Evolutionary conservation across 2,329 filamentous ascomycete species (phyloP).

Genomic region (Aspergillus tamarii): DNA sequence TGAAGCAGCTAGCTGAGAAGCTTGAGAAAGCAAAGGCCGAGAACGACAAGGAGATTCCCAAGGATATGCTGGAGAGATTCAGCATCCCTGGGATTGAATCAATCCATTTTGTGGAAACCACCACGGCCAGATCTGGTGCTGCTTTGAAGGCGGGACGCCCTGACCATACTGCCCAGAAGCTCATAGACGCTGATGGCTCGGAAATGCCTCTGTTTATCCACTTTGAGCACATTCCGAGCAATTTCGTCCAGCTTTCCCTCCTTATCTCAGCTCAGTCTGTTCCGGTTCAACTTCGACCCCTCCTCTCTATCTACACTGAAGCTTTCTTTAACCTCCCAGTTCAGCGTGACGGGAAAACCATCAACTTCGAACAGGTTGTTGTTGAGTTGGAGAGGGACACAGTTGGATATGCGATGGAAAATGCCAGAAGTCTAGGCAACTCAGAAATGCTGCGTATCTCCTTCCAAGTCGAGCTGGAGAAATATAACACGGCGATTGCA

Average conservation of each 20-base stretch:
- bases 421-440: conserved; percentile 71
- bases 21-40: conserved; percentile 82
- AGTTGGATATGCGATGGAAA: conserved; percentile 76
- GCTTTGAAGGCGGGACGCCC: conserved; percentile 71
- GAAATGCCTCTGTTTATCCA: conserved; percentile 86
- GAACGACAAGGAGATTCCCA: conserved; percentile 85
- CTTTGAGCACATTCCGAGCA: conserved; percentile 91
- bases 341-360: conserved; percentile 69
- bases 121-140: conserved; percentile 78
- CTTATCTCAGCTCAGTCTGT: conserved; percentile 78
- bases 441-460: conserved; percentile 79
- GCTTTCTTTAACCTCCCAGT: conserved; percentile 96
- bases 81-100: conserved; percentile 82
- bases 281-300: conserved; percentile 79
- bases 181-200: conserved; percentile 70
- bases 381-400: conserved; percentile 90
- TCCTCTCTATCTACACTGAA: conserved; percentile 81
- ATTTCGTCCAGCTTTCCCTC: conserved; percentile 84
- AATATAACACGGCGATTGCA: conserved; percentile 78
- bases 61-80: conserved; percentile 78
- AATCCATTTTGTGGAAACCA: conserved; percentile 91
- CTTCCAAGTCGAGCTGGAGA: conserved; percentile 84
- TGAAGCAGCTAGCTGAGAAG: conserved; percentile 73
- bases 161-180: conserved; percentile 71
- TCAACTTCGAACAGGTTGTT: conserved; percentile 91